These are phyloP conservation scores for Coemansia guatemalensis DNA, from an alignment of 192 early-diverging fungal species.

Conservation along the genomic window DNA sequence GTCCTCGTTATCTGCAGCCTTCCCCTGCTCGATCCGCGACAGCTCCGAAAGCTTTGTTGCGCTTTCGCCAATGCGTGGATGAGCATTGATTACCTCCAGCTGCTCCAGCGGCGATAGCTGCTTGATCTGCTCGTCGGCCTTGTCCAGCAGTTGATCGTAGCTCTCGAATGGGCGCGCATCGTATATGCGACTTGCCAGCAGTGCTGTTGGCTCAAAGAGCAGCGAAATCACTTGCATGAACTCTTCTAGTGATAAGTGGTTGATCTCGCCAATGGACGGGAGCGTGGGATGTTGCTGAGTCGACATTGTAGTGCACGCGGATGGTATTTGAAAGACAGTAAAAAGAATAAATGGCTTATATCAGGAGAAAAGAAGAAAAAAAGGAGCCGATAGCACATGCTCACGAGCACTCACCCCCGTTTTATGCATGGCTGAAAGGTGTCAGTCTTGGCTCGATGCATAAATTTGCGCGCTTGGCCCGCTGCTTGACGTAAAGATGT, in stretches of 20 bases:
- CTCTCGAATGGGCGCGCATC: slow-evolving; percentile 67
- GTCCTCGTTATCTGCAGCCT: slow-evolving; percentile 56
- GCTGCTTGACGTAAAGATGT: too few species aligned
- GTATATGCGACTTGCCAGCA: slow-evolving; percentile 71
- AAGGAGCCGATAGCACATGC: too few species aligned
- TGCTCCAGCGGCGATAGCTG: slow-evolving; percentile 64
- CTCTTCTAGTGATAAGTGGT: slow-evolving; percentile 54
- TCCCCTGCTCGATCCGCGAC: slow-evolving; percentile 69
- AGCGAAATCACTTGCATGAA: slow-evolving; percentile 65
- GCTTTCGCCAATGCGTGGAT: slow-evolving; percentile 83
- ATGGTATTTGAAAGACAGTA: slow-evolving; percentile 18
- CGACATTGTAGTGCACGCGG: slow-evolving; percentile 5
- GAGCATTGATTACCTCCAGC: slow-evolving; percentile 82
- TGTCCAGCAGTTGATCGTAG: slow-evolving; percentile 69
- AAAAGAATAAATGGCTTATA: slow-evolving; percentile 4
- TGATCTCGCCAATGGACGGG: slow-evolving; percentile 66
- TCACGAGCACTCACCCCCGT: too few species aligned
- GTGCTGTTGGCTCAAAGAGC: slow-evolving; percentile 83
- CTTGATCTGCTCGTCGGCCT: slow-evolving; percentile 52
- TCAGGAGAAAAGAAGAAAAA: slow-evolving; percentile 7
- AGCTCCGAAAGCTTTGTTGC: slow-evolving; percentile 68
- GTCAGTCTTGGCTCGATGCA: too few species aligned
- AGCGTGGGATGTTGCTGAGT: slow-evolving; percentile 39
- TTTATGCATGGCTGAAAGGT: too few species aligned
- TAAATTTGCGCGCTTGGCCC: too few species aligned